phyloP scores from a whole-genome alignment of 2,329 filamentous ascomycete genomes.

The Penicillium concentricum region DNA sequence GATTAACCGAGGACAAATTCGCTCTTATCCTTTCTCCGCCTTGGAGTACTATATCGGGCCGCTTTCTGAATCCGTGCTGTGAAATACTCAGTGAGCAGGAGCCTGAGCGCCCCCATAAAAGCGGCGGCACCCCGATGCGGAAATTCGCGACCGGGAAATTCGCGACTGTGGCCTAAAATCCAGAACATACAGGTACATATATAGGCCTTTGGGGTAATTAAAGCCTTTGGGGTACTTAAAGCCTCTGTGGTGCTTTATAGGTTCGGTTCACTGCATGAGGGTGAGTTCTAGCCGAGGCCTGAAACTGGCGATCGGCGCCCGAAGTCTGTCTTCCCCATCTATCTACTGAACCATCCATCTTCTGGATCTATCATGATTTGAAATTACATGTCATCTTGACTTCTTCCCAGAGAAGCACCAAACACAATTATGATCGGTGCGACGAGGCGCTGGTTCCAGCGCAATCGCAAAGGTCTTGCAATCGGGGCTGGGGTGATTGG shows the following conservation, averaged over 20 bases:
- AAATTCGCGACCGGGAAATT: too few relatives aligned
- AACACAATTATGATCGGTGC: conserved; percentile 59
- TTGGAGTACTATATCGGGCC: too few relatives aligned
- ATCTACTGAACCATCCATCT: conserved; percentile 12
- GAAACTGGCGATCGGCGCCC: conserved; percentile 21
- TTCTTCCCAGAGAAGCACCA: background rate
- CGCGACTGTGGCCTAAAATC: too few relatives aligned
- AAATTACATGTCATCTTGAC: background rate
- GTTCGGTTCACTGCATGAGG: background rate
- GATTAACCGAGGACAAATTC: too few relatives aligned
- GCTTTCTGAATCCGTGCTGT: too few relatives aligned
- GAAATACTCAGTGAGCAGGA: too few relatives aligned
- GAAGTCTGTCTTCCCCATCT: conserved; percentile 14
- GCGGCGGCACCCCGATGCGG: too few relatives aligned
- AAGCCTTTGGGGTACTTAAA: background rate
- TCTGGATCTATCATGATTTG: conserved; percentile 6
- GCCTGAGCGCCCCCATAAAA: too few relatives aligned
- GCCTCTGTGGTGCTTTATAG: background rate
- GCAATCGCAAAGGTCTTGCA: conserved; percentile 86
- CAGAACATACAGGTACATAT: too few relatives aligned
- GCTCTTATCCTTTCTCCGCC: too few relatives aligned
- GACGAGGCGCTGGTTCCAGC: conserved; percentile 85
- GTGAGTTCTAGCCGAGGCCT: conserved; percentile 32
- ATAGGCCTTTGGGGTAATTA: too few relatives aligned
- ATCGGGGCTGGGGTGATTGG: conserved; percentile 85